Conservation (phyloP, 176 grass and related monocot genomes). For the Aegilops umbellulata region DNA sequence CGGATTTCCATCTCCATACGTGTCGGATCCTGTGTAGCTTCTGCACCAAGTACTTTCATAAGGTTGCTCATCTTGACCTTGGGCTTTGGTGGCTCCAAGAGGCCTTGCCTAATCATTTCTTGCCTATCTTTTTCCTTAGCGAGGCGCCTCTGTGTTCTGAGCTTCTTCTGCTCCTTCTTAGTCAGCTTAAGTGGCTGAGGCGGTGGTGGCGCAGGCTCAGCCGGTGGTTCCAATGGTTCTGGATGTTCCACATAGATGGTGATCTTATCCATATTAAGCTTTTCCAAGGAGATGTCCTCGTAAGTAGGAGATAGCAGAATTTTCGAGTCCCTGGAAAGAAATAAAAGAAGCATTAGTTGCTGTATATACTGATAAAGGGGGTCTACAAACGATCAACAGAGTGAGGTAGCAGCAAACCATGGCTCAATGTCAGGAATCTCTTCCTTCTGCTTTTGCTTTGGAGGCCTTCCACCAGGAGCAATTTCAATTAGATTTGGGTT, state of each 20-base stretch:
- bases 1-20: slow-evolving; percentile 89
- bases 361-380: neutral
- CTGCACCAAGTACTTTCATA: slow-evolving; percentile 93
- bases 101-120: slow-evolving; percentile 99
- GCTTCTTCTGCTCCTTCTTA: slow-evolving; percentile 97
- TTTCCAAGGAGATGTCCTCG: slow-evolving; percentile 54
- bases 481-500: slow-evolving; percentile 97
- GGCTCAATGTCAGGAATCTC: slow-evolving; percentile 94
- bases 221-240: slow-evolving; percentile 81
- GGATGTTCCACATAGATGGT: slow-evolving; percentile 93
- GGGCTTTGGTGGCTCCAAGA: slow-evolving; percentile 90
- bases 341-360: neutral
- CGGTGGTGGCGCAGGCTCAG: slow-evolving; percentile 74
- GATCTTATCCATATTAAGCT: slow-evolving; percentile 83
- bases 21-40: slow-evolving; percentile 94
- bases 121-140: slow-evolving; percentile 98
- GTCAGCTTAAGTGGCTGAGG: slow-evolving; percentile 95
- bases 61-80: slow-evolving; percentile 99
- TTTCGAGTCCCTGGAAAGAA: slow-evolving; percentile 72
- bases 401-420: slow-evolving; percentile 52
- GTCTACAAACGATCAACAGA: neutral
- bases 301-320: slow-evolving; percentile 58
- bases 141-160: slow-evolving; percentile 91
- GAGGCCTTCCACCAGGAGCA: slow-evolving; percentile 48
- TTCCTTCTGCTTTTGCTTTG: slow-evolving; percentile 86